Conservation (phyloP, 306 rosid genomes). For the Fagus crenata region DNA sequence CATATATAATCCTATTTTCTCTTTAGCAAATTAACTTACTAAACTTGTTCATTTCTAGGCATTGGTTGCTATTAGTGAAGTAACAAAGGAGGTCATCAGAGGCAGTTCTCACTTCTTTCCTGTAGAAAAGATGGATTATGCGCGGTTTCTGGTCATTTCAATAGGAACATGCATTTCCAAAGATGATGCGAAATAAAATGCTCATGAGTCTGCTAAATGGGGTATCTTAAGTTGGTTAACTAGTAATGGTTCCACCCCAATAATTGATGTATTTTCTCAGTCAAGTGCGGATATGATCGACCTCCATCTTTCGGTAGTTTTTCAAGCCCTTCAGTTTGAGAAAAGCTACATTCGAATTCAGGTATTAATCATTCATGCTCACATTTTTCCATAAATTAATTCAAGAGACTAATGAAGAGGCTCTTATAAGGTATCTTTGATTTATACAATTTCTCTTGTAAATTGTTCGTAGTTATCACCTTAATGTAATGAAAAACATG, state of each 20-base stretch:
- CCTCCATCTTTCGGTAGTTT: slow-evolving; percentile 16
- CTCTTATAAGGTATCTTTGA: too few relatives aligned
- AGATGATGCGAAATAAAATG: slow-evolving; percentile 25
- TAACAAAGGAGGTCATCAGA: slow-evolving; percentile 30
- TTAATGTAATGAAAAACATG: too few relatives aligned
- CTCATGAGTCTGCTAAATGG: slow-evolving; percentile 39
- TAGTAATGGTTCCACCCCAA: slow-evolving; percentile 18
- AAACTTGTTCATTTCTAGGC: slow-evolving; percentile 37
- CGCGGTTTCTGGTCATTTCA: slow-evolving; percentile 45
- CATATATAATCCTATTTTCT: too few relatives aligned
- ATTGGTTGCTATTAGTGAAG: slow-evolving; percentile 56
- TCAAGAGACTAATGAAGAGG: too few relatives aligned
- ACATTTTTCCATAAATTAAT: slow-evolving; percentile 22
- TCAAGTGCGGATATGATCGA: slow-evolving; percentile 28
- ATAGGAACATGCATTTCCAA: slow-evolving; percentile 51
- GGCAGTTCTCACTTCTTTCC: slow-evolving; percentile 26
- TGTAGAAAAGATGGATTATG: slow-evolving; percentile 27
- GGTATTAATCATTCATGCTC: neutral
- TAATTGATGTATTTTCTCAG: slow-evolving; percentile 20
- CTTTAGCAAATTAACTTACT: too few relatives aligned
- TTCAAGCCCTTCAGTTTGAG: slow-evolving; percentile 1
- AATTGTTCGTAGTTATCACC: too few relatives aligned
- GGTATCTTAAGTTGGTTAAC: slow-evolving; percentile 39
- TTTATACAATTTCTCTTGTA: too few relatives aligned
- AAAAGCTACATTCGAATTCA: slow-evolving; percentile 30